phyloP scores from a whole-genome alignment of 2,329 filamentous ascomycete species.

The Neopestalotiopsis clavispora region DNA sequence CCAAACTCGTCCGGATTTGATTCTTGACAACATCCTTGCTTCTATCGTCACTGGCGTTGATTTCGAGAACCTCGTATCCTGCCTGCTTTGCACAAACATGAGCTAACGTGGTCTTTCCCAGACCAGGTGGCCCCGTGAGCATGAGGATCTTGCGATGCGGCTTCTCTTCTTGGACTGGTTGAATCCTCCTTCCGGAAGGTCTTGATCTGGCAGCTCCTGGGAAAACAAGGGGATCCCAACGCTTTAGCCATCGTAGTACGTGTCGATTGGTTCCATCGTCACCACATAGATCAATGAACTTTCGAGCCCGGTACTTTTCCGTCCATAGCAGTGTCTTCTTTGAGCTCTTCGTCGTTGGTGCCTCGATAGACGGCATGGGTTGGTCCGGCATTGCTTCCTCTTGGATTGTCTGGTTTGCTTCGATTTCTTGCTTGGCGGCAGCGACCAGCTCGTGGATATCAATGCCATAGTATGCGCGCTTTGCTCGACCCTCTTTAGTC shows the following conservation, averaged over 20 bases:
- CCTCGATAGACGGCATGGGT: slow-evolving; percentile 50
- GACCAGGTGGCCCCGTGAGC: slow-evolving; percentile 86
- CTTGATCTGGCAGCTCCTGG: slow-evolving; percentile 72
- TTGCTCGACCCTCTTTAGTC: slow-evolving; percentile 70
- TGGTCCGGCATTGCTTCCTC: slow-evolving; percentile 31
- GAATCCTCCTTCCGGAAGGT: slow-evolving; percentile 45
- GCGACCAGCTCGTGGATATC: slow-evolving; percentile 86
- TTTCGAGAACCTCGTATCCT: slow-evolving; percentile 94
- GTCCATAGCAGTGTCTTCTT: slow-evolving; percentile 79
- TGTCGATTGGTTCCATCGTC: slow-evolving; percentile 92
- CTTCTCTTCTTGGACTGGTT: slow-evolving; percentile 68
- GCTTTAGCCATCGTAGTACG: slow-evolving; percentile 91
- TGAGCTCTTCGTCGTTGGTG: slow-evolving; percentile 40
- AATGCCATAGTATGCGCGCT: slow-evolving; percentile 86
- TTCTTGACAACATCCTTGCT: slow-evolving; percentile 89
- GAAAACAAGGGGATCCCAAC: slow-evolving; percentile 92
- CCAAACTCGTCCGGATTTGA: slow-evolving; percentile 87
- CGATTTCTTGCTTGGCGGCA: slow-evolving; percentile 66
- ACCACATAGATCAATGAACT: slow-evolving; percentile 91
- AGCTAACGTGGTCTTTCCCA: slow-evolving; percentile 95
- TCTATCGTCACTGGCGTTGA: slow-evolving; percentile 96
- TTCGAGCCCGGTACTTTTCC: slow-evolving; percentile 92
- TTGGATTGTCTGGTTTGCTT: slow-evolving; percentile 36
- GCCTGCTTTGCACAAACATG: slow-evolving; percentile 96
- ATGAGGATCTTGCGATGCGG: slow-evolving; percentile 87